Percentiles rank a stretch among this genome's conserved stretches.
Conservation (phyloP, 1,284 basidiomycete species). For the Leccinum pallidistipes region DNA sequence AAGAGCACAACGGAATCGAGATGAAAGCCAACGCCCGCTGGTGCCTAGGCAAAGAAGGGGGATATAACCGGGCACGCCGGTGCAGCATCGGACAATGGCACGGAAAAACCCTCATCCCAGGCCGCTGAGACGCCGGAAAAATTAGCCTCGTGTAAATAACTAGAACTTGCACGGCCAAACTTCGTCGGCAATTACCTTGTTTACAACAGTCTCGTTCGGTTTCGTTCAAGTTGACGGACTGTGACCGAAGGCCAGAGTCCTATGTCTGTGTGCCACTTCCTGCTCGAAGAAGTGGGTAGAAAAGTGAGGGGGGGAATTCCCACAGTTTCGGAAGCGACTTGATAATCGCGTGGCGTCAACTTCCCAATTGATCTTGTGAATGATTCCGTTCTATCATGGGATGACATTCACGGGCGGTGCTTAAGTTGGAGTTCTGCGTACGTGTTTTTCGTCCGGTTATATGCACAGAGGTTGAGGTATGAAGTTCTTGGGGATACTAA, state of each 20-base stretch:
- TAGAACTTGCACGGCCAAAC: neutral
- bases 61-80: neutral
- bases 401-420: neutral
- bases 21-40: too few species aligned
- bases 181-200: neutral
- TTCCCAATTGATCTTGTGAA: neutral
- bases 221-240: neutral
- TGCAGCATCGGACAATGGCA: neutral
- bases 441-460: neutral
- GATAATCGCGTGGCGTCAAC: neutral
- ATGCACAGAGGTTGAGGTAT: neutral
- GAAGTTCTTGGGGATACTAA: too few species aligned
- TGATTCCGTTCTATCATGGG: neutral
- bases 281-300: neutral
- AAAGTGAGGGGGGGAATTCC: too few species aligned
- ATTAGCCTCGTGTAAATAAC: neutral
- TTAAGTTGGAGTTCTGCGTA: neutral
- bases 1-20: too few species aligned
- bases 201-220: neutral
- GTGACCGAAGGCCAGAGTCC: neutral
- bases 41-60: neutral
- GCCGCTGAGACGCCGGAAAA: neutral
- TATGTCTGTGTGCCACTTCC: neutral
- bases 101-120: too few species aligned
- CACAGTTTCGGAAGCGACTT: neutral